Evolutionary conservation across 805 yeast genomes (phyloP).

Genomic region (Starmerella cellae): DNA sequence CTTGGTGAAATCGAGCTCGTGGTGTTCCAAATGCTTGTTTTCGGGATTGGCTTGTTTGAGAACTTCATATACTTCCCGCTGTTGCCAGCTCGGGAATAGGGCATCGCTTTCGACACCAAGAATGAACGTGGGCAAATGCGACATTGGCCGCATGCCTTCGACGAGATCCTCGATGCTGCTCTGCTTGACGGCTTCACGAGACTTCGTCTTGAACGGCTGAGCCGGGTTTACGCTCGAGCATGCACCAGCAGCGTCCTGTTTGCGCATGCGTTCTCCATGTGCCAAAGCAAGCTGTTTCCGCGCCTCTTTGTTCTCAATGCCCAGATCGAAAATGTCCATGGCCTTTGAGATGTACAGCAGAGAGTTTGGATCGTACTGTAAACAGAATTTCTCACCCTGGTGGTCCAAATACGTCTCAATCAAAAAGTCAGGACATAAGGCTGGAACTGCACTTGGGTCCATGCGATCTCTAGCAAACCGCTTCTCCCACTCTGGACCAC

Average conservation of each 20-base stretch:
- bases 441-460: conserved; percentile 65
- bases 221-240: conserved; percentile 31
- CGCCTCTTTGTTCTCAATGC: conserved; percentile 25
- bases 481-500: conserved; percentile 96
- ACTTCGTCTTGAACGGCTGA: conserved; percentile 43
- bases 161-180: conserved; percentile 42
- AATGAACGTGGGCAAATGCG: conserved; percentile 55
- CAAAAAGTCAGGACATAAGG: conserved; percentile 81
- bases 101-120: conserved; percentile 90
- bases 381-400: conserved; percentile 85
- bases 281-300: conserved; percentile 5
- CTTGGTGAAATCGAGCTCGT: conserved; percentile 62
- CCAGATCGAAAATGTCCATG: conserved; percentile 84
- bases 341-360: conserved; percentile 79
- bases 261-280: conserved; percentile 4
- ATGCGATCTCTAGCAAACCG: conserved; percentile 82
- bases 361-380: conserved; percentile 85
- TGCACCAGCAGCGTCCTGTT: not conserved
- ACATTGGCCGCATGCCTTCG: conserved; percentile 50
- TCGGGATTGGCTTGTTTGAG: conserved; percentile 28
- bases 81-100: conserved; percentile 91
- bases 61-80: conserved; percentile 58
- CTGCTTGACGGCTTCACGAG: conserved; percentile 25
- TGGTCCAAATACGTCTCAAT: conserved; percentile 90
- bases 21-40: conserved; percentile 38